Conservation (phyloP, 2,329 filamentous ascomycete species). For the Magnaporthiopsis rhizophila region DNA sequence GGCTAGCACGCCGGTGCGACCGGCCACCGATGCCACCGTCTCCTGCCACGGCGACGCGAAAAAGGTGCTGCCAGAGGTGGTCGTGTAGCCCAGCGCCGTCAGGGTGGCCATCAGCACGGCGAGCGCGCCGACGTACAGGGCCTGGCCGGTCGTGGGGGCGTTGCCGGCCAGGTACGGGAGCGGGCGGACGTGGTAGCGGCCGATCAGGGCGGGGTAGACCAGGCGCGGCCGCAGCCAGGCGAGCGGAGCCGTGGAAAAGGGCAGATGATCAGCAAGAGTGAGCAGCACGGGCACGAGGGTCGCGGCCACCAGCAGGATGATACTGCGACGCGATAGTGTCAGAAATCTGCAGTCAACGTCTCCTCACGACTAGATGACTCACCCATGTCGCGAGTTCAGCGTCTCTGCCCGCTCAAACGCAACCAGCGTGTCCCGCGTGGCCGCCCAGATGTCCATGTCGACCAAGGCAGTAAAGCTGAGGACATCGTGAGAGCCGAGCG, state of each 20-base stretch:
- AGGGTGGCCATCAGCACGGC: slow-evolving; percentile 13
- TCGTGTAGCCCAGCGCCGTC: slow-evolving; percentile 6
- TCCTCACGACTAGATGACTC: neutral
- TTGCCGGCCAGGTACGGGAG: slow-evolving; percentile 27
- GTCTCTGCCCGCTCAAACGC: slow-evolving; percentile 15
- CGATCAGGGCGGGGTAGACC: slow-evolving; percentile 23
- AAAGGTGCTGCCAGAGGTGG: neutral
- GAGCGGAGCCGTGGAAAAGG: neutral
- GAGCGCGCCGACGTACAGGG: slow-evolving; percentile 12
- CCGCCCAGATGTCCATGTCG: slow-evolving; percentile 8
- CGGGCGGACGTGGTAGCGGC: slow-evolving; percentile 22
- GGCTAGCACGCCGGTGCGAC: slow-evolving; percentile 9
- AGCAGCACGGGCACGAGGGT: neutral
- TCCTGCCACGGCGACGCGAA: slow-evolving; percentile 6
- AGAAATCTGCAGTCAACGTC: no score
- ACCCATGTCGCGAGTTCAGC: slow-evolving; percentile 15
- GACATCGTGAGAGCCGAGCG: slow-evolving; percentile 10
- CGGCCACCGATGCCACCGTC: slow-evolving; percentile 3
- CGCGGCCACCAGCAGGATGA: no score
- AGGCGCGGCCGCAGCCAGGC: slow-evolving; percentile 21
- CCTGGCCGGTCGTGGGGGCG: slow-evolving; percentile 19
- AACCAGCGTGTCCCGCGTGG: slow-evolving; percentile 7
- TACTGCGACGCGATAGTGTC: no score
- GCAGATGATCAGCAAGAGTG: neutral
- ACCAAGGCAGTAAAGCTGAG: slow-evolving; percentile 16